Evolutionary conservation across 495 filamentous ascomycete genomes (phyloP).

Genomic region (Aspergillus mulundensis): DNA sequence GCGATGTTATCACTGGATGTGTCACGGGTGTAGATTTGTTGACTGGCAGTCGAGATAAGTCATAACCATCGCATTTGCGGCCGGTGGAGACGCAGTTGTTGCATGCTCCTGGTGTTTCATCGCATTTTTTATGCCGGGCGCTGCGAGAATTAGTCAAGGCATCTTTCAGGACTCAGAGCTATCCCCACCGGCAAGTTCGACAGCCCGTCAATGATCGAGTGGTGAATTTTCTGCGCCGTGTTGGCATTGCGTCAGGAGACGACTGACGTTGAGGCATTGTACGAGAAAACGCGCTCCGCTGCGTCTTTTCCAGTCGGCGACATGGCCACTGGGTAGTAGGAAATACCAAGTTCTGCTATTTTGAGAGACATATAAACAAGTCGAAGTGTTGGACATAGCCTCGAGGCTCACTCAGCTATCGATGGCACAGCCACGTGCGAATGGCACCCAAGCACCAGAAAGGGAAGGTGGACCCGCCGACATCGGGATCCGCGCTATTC

Average conservation of each 20-base stretch:
- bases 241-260: neutral
- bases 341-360: no score
- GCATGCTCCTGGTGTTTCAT: constrained; percentile 7
- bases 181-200: constrained; percentile 11
- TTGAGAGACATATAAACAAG: no score
- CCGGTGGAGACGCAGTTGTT: constrained; percentile 6
- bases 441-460: no score
- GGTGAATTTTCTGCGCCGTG: neutral
- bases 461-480: no score
- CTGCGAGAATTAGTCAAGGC: neutral
- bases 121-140: constrained; percentile 10
- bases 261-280: no score
- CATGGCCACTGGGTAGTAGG: no score
- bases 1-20: neutral
- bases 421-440: no score
- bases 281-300: no score
- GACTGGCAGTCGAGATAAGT: constrained; percentile 3
- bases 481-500: no score
- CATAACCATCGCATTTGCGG: constrained; percentile 9
- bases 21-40: neutral
- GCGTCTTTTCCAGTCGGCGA: no score
- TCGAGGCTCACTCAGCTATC: no score
- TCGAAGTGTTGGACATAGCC: no score
- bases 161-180: neutral
- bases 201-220: constrained; percentile 6